Percentiles rank a stretch among this genome's conserved stretches.
Conservation (phyloP, 768 basidiomycete genomes). For the Leccinellum rugosiceps region DNA sequence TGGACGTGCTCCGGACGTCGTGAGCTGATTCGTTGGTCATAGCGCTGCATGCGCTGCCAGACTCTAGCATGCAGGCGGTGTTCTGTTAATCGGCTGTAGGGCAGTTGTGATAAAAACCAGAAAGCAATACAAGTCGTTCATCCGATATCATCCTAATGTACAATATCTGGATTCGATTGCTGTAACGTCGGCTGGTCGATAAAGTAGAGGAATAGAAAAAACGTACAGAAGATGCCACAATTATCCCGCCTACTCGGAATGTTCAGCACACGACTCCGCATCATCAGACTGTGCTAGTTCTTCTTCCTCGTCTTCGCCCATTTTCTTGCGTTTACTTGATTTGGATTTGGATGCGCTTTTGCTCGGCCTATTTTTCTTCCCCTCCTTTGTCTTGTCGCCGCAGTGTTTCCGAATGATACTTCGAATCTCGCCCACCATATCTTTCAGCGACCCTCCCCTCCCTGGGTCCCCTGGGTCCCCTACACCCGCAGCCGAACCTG, state of each 20-base stretch:
- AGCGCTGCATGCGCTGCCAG: conserved; percentile 27
- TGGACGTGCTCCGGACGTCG: background rate
- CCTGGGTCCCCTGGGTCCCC: background rate
- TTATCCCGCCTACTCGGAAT: background rate
- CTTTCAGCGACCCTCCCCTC: conserved; percentile 2
- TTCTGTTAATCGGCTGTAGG: conserved; percentile 27
- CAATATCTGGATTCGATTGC: background rate
- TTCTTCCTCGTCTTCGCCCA: conserved; percentile 6
- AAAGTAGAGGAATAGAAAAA: background rate
- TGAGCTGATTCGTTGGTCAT: background rate
- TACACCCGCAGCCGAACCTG: background rate
- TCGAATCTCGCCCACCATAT: conserved; percentile 12
- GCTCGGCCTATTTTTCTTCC: background rate
- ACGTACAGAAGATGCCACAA: background rate
- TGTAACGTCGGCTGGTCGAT: background rate
- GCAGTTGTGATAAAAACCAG: background rate
- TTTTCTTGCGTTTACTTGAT: conserved; percentile 5
- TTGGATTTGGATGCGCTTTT: background rate
- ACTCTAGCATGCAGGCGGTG: conserved; percentile 25
- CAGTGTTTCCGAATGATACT: conserved; percentile 11
- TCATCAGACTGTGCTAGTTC: conserved; percentile 4
- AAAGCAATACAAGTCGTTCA: background rate
- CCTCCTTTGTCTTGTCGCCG: conserved; percentile 5
- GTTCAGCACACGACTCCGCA: background rate
- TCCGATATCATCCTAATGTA: background rate